Conservation (phyloP, 176 grass and related monocot species). For the Cymbopogon citratus region DNA sequence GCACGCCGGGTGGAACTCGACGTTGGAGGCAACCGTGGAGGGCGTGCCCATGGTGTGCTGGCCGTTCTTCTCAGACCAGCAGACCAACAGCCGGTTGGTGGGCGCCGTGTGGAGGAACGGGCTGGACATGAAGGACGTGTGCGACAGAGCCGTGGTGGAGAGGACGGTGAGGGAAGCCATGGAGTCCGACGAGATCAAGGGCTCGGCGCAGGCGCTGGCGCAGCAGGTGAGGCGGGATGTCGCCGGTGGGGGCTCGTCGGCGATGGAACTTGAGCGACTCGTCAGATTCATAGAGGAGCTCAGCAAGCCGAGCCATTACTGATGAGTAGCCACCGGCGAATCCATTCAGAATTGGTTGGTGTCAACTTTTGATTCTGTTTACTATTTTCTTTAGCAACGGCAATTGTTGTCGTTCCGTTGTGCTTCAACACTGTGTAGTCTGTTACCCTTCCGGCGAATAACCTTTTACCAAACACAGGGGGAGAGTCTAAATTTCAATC, state of each 20-base stretch:
- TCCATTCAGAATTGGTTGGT: too few species aligned
- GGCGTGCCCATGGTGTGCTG: conserved; percentile 41
- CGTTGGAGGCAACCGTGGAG: conserved; percentile 31
- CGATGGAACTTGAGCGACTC: too few species aligned
- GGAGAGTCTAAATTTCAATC: too few species aligned
- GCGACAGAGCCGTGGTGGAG: conserved; percentile 29
- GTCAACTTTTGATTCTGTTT: too few species aligned
- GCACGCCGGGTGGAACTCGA: conserved; percentile 54
- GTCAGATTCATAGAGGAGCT: too few species aligned
- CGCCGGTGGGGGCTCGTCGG: conserved; percentile 12
- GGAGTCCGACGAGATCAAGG: not conserved
- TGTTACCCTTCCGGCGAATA: too few species aligned
- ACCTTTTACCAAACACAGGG: too few species aligned
- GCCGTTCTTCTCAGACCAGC: conserved; percentile 47
- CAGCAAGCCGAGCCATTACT: too few species aligned
- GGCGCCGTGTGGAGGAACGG: conserved; percentile 46
- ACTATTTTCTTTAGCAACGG: too few species aligned
- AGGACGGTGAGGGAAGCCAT: conserved; percentile 27
- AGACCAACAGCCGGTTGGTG: conserved; percentile 41
- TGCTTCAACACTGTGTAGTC: too few species aligned
- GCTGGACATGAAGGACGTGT: conserved; percentile 50
- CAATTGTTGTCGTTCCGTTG: too few species aligned
- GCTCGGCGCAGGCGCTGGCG: conserved; percentile 22
- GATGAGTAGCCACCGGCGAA: too few species aligned
- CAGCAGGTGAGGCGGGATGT: conserved; percentile 20